phyloP scores from a whole-genome alignment of 139 green algal species.

The Chlamydomonas applanata region DNA sequence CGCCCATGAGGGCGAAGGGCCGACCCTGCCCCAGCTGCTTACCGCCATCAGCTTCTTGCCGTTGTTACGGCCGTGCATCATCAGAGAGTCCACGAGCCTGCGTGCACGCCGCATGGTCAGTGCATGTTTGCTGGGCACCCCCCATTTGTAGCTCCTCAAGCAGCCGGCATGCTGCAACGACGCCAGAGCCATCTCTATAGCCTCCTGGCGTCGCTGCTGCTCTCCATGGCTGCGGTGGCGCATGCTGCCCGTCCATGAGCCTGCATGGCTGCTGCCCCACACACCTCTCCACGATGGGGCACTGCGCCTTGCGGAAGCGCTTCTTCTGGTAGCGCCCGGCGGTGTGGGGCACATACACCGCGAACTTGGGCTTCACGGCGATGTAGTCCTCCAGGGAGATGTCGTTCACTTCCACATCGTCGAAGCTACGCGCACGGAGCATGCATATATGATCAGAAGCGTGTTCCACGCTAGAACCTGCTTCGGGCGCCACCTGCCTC shows the following conservation, averaged over 20 bases:
- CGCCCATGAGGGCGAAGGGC: too few relatives aligned
- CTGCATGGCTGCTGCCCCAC: slow-evolving; percentile 13
- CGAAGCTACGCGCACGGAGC: slow-evolving; percentile 72
- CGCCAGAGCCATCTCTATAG: not conserved
- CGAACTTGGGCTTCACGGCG: slow-evolving; percentile 94
- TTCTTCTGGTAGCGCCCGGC: slow-evolving; percentile 97
- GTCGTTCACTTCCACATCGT: slow-evolving; percentile 96
- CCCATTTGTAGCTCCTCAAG: not conserved
- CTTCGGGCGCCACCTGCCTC: too few relatives aligned
- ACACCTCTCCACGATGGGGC: slow-evolving; percentile 97
- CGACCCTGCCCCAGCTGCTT: slow-evolving; percentile 9
- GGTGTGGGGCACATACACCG: slow-evolving; percentile 94
- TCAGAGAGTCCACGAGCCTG: slow-evolving; percentile 91
- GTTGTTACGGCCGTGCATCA: slow-evolving; percentile 99
- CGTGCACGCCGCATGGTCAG: not conserved
- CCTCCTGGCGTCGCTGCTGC: not conserved
- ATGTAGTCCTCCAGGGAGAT: slow-evolving; percentile 99
- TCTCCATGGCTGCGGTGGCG: not conserved
- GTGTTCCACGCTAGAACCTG: not conserved
- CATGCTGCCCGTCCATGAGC: not conserved
- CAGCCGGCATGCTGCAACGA: not conserved
- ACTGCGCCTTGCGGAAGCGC: slow-evolving; percentile 98
- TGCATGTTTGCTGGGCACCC: not conserved
- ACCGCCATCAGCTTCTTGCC: slow-evolving; percentile 99
- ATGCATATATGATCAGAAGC: not conserved